A percentile compares a stretch with the other conserved stretches of the same genome.
These are phyloP conservation scores for Pythium inflatum DNA, from an alignment of 352 stramenopile species.

Conservation along the genomic window DNA sequence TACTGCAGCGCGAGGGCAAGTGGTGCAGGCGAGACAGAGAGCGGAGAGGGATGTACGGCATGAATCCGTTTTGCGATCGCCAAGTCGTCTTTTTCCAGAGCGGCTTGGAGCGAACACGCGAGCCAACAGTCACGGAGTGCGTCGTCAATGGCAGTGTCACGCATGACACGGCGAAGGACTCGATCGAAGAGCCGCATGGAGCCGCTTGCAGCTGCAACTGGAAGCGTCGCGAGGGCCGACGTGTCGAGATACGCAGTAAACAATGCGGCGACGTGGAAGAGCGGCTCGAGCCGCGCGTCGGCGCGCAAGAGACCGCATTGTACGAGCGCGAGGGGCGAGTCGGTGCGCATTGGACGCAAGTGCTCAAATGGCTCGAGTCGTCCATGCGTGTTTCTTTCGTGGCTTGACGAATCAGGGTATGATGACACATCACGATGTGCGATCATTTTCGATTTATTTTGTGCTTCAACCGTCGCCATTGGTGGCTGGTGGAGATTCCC, in stretches of 20 bases:
- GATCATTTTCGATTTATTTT: too few species aligned
- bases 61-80: background rate
- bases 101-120: background rate
- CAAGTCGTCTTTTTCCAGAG: slow-evolving; percentile 1
- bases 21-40: background rate
- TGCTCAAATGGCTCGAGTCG: background rate
- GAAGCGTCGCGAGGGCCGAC: background rate
- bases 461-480: too few species aligned
- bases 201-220: background rate
- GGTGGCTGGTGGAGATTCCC: too few species aligned
- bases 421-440: too few species aligned
- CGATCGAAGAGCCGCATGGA: slow-evolving; percentile 14
- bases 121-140: background rate
- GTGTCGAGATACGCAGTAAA: background rate
- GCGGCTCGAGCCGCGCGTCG: slow-evolving; percentile 9
- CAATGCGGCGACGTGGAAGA: slow-evolving; percentile 7
- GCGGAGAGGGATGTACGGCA: background rate
- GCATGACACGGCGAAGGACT: background rate
- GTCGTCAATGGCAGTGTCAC: background rate
- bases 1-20: background rate
- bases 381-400: too few species aligned
- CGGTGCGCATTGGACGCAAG: background rate
- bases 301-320: background rate
- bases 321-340: background rate
- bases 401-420: too few species aligned